Evolutionary conservation across 1,284 basidiomycete genomes (phyloP).

Genomic region (Tremellales sp.): DNA sequence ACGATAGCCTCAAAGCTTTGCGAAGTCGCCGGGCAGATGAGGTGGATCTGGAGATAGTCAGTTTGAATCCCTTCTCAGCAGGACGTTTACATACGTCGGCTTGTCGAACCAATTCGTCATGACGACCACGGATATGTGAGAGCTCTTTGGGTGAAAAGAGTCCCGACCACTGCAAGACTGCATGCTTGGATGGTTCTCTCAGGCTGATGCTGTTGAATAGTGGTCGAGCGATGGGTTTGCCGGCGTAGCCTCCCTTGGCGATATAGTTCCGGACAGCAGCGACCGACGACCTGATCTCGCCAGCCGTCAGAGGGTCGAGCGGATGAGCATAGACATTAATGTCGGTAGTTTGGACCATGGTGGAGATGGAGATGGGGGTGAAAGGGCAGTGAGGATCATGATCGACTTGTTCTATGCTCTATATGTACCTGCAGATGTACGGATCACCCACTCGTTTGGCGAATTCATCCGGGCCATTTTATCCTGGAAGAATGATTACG

Average conservation of each 20-base stretch:
- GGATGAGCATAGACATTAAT: conserved; percentile 48
- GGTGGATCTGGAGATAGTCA: conserved; percentile 34
- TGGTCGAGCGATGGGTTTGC: conserved; percentile 23
- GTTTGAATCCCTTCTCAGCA: not conserved
- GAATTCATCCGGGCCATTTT: no score
- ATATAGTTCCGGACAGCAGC: conserved; percentile 35
- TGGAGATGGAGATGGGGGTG: no score
- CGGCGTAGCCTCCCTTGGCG: conserved; percentile 16
- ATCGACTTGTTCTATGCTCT: no score
- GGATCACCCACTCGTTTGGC: no score
- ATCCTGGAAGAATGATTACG: no score
- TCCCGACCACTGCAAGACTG: conserved; percentile 40
- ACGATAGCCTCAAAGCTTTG: conserved; percentile 46
- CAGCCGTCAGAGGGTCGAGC: conserved; percentile 47
- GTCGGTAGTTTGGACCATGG: no score
- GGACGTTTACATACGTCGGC: conserved; percentile 36
- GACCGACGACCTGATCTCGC: conserved; percentile 43
- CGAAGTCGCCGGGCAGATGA: conserved; percentile 45
- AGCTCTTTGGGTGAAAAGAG: conserved; percentile 39
- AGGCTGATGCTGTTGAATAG: conserved; percentile 46
- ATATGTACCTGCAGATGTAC: no score
- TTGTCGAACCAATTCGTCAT: conserved; percentile 25
- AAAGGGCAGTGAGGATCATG: no score
- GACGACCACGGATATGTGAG: conserved; percentile 11
- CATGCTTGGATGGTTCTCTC: conserved; percentile 44